phyloP scores from a whole-genome alignment of 2,329 filamentous ascomycete species.

The Fusarium pseudograminearum region DNA sequence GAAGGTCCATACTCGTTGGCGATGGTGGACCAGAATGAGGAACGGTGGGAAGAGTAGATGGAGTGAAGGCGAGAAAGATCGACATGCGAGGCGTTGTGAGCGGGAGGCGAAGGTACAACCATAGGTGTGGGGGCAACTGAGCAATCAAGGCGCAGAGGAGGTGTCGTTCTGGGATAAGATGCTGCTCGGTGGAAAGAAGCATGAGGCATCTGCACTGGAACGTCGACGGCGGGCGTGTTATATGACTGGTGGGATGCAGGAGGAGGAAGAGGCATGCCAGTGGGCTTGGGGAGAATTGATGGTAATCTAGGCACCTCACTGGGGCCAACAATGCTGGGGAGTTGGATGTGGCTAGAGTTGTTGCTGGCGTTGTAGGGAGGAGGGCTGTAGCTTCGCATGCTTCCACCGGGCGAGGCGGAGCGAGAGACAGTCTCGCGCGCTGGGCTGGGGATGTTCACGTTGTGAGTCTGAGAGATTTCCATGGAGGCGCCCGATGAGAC shows the following conservation, averaged over 20 bases:
- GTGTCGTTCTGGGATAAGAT: slow-evolving; percentile 55
- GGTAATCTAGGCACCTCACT: slow-evolving; percentile 64
- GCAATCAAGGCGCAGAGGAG: slow-evolving; percentile 71
- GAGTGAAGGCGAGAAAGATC: slow-evolving; percentile 75
- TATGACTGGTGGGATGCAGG: slow-evolving; percentile 56
- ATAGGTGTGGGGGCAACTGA: slow-evolving; percentile 57
- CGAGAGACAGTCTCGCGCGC: slow-evolving; percentile 62
- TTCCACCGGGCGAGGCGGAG: slow-evolving; percentile 62
- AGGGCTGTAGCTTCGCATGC: slow-evolving; percentile 59
- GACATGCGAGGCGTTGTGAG: slow-evolving; percentile 59
- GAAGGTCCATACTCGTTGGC: slow-evolving; percentile 77
- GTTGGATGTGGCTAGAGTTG: slow-evolving; percentile 60
- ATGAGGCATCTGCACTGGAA: slow-evolving; percentile 59
- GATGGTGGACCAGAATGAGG: slow-evolving; percentile 78
- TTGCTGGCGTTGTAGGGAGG: slow-evolving; percentile 55
- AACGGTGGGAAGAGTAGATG: slow-evolving; percentile 77
- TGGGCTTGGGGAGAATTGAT: slow-evolving; percentile 75
- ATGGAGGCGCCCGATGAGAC: slow-evolving; percentile 71
- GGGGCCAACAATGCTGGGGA: slow-evolving; percentile 64
- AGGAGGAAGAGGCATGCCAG: slow-evolving; percentile 60
- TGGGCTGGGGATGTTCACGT: slow-evolving; percentile 61
- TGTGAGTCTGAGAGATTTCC: slow-evolving; percentile 63
- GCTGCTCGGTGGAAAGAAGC: slow-evolving; percentile 53
- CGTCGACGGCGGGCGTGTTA: slow-evolving; percentile 57
- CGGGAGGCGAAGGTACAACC: slow-evolving; percentile 52